Evolutionary conservation across 2,329 filamentous ascomycete genomes (phyloP), one percentile per base, ranked within the genome.

Genomic region (Alternaria gansuensis): DNA sequence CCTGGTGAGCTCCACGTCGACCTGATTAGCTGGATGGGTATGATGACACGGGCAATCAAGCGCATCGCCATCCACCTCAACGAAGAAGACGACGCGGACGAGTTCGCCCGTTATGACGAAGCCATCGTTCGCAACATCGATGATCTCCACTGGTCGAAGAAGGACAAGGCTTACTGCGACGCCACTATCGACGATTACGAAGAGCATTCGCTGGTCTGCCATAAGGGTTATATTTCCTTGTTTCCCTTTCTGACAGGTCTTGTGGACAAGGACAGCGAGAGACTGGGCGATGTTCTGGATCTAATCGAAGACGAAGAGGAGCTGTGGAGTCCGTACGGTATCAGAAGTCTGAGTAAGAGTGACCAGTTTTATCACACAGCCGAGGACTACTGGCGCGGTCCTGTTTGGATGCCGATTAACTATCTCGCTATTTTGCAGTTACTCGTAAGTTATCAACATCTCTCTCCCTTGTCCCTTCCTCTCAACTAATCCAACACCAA

Each of bases 321-420:
- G 73, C 82, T 99, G n/a, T 98, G 93, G 88, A 96, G 90, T 72
- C 85, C 89, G 2, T 88, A 91, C 70, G 95, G 95, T n/a, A 86
- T 99, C 62, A 86, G 94, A 60, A 97, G 93, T 78, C 78, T 99
- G 77, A 97, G 93, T 80, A 90, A 90, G 79, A 87, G 87, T 69
- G 90, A 94, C 71, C 83, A 89, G 71, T 86, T 92, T 61, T 98
- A 97, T 77, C 92, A 90, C 39, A 96, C 93, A 0, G 91, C 84
- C 2, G 95, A 99, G 81, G 97, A 99, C 78, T 99, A 99, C 81
- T 99, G 95, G 95, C 86, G 93, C 58, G 91, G 92, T 65, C 93
- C 95, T 0, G 85, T 99, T 9, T 99, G 95, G 95, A 91, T 99
- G 75, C 95, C 95, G 73, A 94, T 98, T 69, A 99, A 99, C 79